These are phyloP conservation scores for Lippia alba DNA, from an alignment of 305 asterid species.

Conservation along the genomic window DNA sequence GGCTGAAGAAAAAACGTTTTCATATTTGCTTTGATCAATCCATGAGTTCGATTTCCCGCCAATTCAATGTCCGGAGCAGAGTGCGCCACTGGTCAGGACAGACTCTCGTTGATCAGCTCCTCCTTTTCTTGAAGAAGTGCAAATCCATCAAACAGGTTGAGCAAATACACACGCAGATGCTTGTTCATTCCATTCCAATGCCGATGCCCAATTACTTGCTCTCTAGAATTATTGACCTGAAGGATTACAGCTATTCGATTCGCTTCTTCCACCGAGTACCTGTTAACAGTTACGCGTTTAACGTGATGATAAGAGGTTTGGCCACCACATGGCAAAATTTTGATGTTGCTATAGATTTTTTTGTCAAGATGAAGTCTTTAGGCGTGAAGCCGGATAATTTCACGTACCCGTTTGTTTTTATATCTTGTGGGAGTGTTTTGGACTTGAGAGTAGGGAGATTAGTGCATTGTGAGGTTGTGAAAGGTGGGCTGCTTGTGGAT, in stretches of 20 bases:
- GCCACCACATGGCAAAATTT: constrained; percentile 72
- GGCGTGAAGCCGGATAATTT: constrained; percentile 71
- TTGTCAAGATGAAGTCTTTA: constrained; percentile 55
- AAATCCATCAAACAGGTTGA: constrained; percentile 49
- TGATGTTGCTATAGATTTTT: constrained; percentile 54
- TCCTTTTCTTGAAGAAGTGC: constrained; percentile 51
- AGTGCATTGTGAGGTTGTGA: constrained; percentile 67
- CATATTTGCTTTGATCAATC: not conserved
- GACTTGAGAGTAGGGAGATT: constrained; percentile 47
- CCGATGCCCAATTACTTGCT: constrained; percentile 78
- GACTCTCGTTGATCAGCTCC: constrained; percentile 42
- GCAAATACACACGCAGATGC: constrained; percentile 76
- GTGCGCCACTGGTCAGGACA: constrained; percentile 31
- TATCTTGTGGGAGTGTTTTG: constrained; percentile 62
- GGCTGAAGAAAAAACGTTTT: too few relatives aligned
- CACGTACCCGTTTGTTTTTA: constrained; percentile 81
- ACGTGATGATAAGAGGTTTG: constrained; percentile 76
- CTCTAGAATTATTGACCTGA: constrained; percentile 59
- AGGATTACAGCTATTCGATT: constrained; percentile 53
- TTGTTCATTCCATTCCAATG: constrained; percentile 59
- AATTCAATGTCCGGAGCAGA: constrained; percentile 28
- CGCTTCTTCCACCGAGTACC: constrained; percentile 60
- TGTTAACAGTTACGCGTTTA: constrained; percentile 65
- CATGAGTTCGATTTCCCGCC: constrained; percentile 49
- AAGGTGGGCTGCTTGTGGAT: constrained; percentile 64